Percentiles rank a stretch among this genome's conserved stretches.
These are phyloP conservation scores for Passiflora organensis DNA, from an alignment of 345 rosid genomes.

Conservation along the genomic window DNA sequence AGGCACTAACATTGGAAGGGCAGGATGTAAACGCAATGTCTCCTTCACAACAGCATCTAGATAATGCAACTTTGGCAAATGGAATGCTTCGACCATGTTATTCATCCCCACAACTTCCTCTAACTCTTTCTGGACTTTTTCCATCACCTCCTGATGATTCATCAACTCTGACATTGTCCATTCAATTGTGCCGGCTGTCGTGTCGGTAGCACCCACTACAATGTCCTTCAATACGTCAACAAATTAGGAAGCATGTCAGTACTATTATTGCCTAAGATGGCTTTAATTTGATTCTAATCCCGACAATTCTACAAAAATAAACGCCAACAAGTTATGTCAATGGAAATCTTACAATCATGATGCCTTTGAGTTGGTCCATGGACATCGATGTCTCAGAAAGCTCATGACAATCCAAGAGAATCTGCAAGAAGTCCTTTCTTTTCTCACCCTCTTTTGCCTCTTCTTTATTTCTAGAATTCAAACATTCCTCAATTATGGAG, in stretches of 20 bases:
- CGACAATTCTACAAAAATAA: no score
- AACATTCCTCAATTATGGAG: constrained; percentile 17
- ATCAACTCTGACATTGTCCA: constrained; percentile 47
- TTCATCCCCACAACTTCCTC: constrained; percentile 32
- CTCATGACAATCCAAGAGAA: constrained; percentile 24
- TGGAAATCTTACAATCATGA: constrained; percentile 25
- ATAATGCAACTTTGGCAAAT: constrained; percentile 32
- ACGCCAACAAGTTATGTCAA: no score
- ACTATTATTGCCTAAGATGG: no score
- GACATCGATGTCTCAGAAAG: constrained; percentile 13
- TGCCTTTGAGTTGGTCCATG: constrained; percentile 24
- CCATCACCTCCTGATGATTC: constrained; percentile 26
- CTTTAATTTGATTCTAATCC: no score
- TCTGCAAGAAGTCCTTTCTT: constrained; percentile 25
- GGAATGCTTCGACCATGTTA: constrained; percentile 38
- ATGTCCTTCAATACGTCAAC: no score
- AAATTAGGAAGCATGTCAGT: no score
- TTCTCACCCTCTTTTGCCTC: neutral
- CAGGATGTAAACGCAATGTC: constrained; percentile 40
- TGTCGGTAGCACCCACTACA: constrained; percentile 16
- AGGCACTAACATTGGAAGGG: constrained; percentile 41
- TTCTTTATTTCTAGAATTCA: neutral
- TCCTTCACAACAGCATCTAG: constrained; percentile 42
- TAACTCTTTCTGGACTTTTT: constrained; percentile 30
- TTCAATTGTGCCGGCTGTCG: constrained; percentile 35